A percentile compares a stretch with the other conserved stretches of the same genome.
These are phyloP conservation scores for Coccomyxa sp. DNA, from an alignment of 139 green algal species.

Conservation along the genomic window DNA sequence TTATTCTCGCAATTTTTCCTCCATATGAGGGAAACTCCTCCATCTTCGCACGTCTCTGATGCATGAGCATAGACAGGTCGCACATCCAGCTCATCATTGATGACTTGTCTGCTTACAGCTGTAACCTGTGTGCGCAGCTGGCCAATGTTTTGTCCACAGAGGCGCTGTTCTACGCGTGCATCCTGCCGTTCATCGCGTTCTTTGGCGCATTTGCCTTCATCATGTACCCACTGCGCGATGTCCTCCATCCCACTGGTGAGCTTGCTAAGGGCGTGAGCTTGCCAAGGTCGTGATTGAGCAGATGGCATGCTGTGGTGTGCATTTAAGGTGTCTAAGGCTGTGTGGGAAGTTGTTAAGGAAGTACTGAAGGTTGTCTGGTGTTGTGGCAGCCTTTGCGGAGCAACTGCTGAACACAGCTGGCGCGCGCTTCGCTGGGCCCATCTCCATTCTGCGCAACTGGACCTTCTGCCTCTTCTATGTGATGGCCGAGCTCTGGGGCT, in stretches of 20 bases:
- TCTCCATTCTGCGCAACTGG: conserved; percentile 99
- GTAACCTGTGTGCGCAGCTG: conserved; percentile 52
- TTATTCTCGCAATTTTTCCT: neutral
- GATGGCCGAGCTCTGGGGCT: conserved; percentile 99
- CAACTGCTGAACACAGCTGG: conserved; percentile 72
- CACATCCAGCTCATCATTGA: neutral
- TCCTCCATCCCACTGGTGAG: conserved; percentile 85
- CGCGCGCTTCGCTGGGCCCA: conserved; percentile 84
- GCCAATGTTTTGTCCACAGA: conserved; percentile 86
- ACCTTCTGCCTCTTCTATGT: conserved; percentile 99
- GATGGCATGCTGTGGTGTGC: neutral
- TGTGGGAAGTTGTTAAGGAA: neutral
- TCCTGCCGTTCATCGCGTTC: conserved; percentile 98
- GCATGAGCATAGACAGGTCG: neutral
- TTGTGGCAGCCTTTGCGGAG: conserved; percentile 25
- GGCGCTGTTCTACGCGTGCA: conserved; percentile 96
- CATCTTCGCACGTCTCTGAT: neutral
- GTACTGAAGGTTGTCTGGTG: neutral
- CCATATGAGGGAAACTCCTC: neutral
- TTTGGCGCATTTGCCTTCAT: conserved; percentile 95
- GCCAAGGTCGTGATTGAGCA: neutral
- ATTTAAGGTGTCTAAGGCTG: neutral
- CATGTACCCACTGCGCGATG: conserved; percentile 89
- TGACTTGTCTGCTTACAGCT: neutral
- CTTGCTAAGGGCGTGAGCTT: neutral